phyloP scores from a whole-genome alignment of 441 rosid species.

The Macaranga tanarius region DNA sequence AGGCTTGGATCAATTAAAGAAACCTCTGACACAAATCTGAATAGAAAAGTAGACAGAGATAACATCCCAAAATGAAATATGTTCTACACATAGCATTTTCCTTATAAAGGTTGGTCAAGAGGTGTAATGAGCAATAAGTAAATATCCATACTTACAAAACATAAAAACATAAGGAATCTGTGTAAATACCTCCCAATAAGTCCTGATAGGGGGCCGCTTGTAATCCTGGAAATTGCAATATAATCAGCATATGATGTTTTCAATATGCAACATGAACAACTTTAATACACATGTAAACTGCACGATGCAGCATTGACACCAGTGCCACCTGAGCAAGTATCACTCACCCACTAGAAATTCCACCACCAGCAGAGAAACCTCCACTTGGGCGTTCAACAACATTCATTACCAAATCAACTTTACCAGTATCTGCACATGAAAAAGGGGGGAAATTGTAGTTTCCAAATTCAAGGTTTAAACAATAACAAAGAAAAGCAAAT shows the following conservation, averaged over 20 bases:
- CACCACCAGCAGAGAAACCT: constrained; percentile 95
- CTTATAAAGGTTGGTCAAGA: background rate
- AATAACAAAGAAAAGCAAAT: background rate
- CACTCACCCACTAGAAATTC: constrained; percentile 87
- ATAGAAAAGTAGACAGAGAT: background rate
- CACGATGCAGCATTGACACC: constrained; percentile 6
- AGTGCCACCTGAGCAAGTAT: constrained; percentile 10
- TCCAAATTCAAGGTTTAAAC: background rate
- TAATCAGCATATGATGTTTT: constrained; percentile 20
- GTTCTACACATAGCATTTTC: background rate
- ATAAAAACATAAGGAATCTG: constrained; percentile 3
- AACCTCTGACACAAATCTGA: background rate
- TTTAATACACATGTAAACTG: constrained; percentile 13
- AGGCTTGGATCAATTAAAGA: background rate
- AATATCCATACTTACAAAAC: background rate
- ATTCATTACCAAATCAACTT: constrained; percentile 88
- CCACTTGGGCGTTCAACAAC: constrained; percentile 95
- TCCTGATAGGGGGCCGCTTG: constrained; percentile 87
- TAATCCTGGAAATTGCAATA: constrained; percentile 53
- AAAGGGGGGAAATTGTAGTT: background rate
- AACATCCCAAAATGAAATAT: background rate
- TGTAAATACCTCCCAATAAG: constrained; percentile 73
- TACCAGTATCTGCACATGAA: constrained; percentile 52
- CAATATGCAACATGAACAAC: constrained; percentile 11
- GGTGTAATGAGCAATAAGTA: background rate